Conservation (phyloP, 2,329 filamentous ascomycete genomes). For the Ramularia collo-cygni region DNA sequence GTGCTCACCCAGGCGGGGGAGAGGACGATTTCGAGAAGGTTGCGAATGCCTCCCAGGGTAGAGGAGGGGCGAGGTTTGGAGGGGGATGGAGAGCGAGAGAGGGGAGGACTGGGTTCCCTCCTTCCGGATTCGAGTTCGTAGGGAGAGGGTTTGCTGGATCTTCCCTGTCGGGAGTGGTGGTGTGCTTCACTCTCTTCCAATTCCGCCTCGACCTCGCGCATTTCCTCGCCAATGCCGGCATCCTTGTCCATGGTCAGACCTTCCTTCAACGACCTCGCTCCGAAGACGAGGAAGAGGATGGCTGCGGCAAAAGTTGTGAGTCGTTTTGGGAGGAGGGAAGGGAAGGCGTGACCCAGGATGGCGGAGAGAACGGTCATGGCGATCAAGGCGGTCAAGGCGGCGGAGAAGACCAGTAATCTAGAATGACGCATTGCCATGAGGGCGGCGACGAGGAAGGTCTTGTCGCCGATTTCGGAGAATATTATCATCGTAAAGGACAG, state of each 20-base stretch:
- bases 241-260: constrained; percentile 82
- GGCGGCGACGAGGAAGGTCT: constrained; percentile 93
- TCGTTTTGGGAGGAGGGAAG: constrained; percentile 80
- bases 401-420: constrained; percentile 84
- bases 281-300: constrained; percentile 81
- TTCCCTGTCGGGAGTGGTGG: constrained; percentile 57
- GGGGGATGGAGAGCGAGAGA: constrained; percentile 24
- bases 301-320: constrained; percentile 84
- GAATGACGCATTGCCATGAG: constrained; percentile 99
- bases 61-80: constrained; percentile 22
- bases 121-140: constrained; percentile 44
- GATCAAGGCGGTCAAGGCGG: constrained; percentile 84
- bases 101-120: constrained; percentile 20
- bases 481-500: constrained; percentile 96
- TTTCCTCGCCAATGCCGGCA: constrained; percentile 90
- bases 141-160: constrained; percentile 64
- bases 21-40: constrained; percentile 78
- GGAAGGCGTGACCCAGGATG: constrained; percentile 84
- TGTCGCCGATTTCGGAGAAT: constrained; percentile 94
- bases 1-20: constrained; percentile 98
- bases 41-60: constrained; percentile 62
- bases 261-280: constrained; percentile 74
- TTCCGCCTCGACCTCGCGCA: constrained; percentile 94
- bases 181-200: constrained; percentile 82
- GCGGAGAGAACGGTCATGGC: constrained; percentile 92